Percentiles rank a stretch among this genome's conserved stretches.
Conservation (phyloP, 2,329 filamentous ascomycete genomes). For the Colletotrichum aenigma region DNA sequence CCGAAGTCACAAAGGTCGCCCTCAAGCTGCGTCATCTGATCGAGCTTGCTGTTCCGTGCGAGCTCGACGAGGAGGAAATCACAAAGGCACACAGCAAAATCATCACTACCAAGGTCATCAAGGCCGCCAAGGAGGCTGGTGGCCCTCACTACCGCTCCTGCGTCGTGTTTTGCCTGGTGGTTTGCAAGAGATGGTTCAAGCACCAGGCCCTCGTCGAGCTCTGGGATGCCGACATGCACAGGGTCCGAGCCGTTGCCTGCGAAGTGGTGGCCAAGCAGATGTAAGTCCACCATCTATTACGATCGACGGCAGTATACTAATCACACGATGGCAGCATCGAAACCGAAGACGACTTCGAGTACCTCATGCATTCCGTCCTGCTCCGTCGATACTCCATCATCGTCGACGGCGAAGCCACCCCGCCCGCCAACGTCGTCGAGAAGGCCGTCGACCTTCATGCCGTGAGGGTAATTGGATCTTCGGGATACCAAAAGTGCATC, state of each 20-base stretch:
- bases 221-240: conserved; percentile 89
- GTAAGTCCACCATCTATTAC: not conserved
- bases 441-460: conserved; percentile 93
- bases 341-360: conserved; percentile 76
- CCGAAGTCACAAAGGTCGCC: conserved; percentile 87
- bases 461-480: conserved; percentile 84
- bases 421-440: conserved; percentile 87
- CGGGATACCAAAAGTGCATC: conserved; percentile 96
- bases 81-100: conserved; percentile 83
- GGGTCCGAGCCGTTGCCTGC: conserved; percentile 79
- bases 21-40: conserved; percentile 90
- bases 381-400: conserved; percentile 89
- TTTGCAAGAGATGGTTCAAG: conserved; percentile 76
- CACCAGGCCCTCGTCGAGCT: conserved; percentile 80
- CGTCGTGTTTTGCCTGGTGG: conserved; percentile 82
- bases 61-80: conserved; percentile 77
- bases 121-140: conserved; percentile 82
- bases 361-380: conserved; percentile 80
- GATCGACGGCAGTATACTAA: not conserved
- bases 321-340: conserved; percentile 70
- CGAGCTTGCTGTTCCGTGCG: conserved; percentile 87
- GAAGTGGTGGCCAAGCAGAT: conserved; percentile 88
- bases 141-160: conserved; percentile 76
- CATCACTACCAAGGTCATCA: conserved; percentile 80
- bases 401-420: conserved; percentile 71